Evolutionary conservation across 352 stramenopile genomes (phyloP), one percentile per base, ranked within the genome.

Genomic region (Phytophthora vignae): DNA sequence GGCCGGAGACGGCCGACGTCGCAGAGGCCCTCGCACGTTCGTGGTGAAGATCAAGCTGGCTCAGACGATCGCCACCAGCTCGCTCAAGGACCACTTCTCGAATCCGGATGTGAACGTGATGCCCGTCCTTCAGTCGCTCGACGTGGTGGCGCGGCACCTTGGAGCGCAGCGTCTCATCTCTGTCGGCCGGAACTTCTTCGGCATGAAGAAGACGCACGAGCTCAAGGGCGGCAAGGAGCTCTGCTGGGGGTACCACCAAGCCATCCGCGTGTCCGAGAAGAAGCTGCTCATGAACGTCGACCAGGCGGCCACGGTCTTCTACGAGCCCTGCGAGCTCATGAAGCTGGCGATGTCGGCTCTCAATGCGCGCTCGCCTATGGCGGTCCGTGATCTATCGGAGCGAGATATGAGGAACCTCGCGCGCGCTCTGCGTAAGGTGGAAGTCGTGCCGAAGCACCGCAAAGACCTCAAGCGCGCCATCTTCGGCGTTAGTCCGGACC

Each of bases 241-340:
- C 2, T 90, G 80, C 36, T 92, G 82, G 80, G 87, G 87, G 1
- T 94, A 92, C 55, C 84, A 92, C 40, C 87, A 94, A 74, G 81
- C 76, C 1, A 87, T 94, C 36, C 82, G 81, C 27, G 64, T 88
- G 1, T 77, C 77, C 0, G 76, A 92, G 48, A 61, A 70, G 4
- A 85, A 85, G 56, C 55, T 94, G 29, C 50, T 91, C 21, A 64
- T 94, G 55, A 94, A 94, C 50, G 81, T 94, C 5, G 87, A 94
- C 33, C 83, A 88, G 50, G 83, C 80, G 1, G 84, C 85, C 3
- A 92, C 83, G 0, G 87, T 89, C 21, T 94, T 92, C 29, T 91
- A 90, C 25, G 60, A 79, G 0, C 74, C 83, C 0, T 79, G 78
- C 17, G 62, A 82, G 14, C 72, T 92, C 22, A 63, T 92, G 44